Percentiles rank a stretch among this genome's conserved stretches.
These are phyloP conservation scores for Candida arabinofermentans DNA, from an alignment of 805 yeast genomes.

Conservation along the genomic window DNA sequence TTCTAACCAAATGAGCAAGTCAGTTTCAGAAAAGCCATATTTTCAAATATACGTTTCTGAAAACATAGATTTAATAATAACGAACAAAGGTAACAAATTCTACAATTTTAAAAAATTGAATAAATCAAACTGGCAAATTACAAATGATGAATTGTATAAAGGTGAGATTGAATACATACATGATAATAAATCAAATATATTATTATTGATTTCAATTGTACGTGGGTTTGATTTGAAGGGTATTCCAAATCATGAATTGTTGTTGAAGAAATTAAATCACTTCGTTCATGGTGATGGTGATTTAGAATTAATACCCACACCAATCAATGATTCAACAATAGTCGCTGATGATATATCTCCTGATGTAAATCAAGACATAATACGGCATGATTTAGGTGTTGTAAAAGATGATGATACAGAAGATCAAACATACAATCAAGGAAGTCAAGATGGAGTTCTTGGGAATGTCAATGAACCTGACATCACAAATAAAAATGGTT, in stretches of 20 bases:
- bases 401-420: no score
- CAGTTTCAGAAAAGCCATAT: conserved; percentile 5
- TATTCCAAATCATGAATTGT: neutral
- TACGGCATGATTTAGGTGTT: no score
- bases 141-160: conserved; percentile 3
- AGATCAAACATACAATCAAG: no score
- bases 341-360: no score
- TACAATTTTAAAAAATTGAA: conserved; percentile 11
- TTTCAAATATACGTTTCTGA: conserved; percentile 14
- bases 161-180: neutral
- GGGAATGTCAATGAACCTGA: no score
- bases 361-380: no score
- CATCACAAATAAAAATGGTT: no score
- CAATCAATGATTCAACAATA: no score
- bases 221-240: neutral
- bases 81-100: conserved; percentile 21
- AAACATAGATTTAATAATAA: conserved; percentile 21
- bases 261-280: conserved; percentile 5
- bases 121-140: conserved; percentile 25
- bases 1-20: neutral
- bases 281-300: conserved; percentile 6
- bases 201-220: no score
- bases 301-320: no score
- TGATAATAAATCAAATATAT: neutral
- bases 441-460: no score